Conservation (phyloP, 164 flowering plant genomes). For the Berberis thunbergii region DNA sequence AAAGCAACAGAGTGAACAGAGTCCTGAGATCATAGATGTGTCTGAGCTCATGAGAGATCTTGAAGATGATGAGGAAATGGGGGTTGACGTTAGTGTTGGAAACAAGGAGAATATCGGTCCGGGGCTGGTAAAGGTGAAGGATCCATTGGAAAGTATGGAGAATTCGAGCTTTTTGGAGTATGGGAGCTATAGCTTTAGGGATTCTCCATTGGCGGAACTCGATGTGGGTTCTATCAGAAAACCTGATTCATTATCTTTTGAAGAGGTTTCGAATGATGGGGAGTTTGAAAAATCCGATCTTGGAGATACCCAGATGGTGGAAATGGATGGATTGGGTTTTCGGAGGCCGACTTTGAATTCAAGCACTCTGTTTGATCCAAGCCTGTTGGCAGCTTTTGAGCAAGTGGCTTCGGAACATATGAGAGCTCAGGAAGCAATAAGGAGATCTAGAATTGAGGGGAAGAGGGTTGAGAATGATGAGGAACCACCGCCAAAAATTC, state of each 20-base stretch:
- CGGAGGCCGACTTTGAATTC: slow-evolving; percentile 33
- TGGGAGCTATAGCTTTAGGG: slow-evolving; percentile 1
- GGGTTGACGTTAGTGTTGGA: slow-evolving; percentile 9
- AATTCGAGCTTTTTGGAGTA: slow-evolving; percentile 4
- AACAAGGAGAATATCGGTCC: slow-evolving; percentile 63
- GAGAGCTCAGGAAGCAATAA: slow-evolving; percentile 23
- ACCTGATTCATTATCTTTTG: background rate
- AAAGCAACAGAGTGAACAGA: slow-evolving; percentile 12
- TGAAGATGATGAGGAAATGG: slow-evolving; percentile 46
- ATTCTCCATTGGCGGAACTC: slow-evolving; percentile 7
- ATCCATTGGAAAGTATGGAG: slow-evolving; percentile 9
- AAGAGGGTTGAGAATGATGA: slow-evolving; percentile 12
- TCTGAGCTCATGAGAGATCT: slow-evolving; percentile 50
- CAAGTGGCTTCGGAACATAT: slow-evolving; percentile 23
- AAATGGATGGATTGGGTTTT: slow-evolving; percentile 23
- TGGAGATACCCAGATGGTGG: slow-evolving; percentile 3
- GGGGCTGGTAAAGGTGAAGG: slow-evolving; percentile 4
- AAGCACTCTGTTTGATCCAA: slow-evolving; percentile 33
- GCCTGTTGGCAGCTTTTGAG: slow-evolving; percentile 30
- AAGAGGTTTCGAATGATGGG: background rate
- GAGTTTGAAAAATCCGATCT: slow-evolving; percentile 1
- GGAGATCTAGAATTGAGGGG: slow-evolving; percentile 19
- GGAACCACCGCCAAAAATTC: slow-evolving; percentile 21
- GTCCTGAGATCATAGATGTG: slow-evolving; percentile 36
- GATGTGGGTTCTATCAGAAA: slow-evolving; percentile 2